phyloP scores from a whole-genome alignment of 495 filamentous ascomycete species.

The Aspergillus carlsbadensis region DNA sequence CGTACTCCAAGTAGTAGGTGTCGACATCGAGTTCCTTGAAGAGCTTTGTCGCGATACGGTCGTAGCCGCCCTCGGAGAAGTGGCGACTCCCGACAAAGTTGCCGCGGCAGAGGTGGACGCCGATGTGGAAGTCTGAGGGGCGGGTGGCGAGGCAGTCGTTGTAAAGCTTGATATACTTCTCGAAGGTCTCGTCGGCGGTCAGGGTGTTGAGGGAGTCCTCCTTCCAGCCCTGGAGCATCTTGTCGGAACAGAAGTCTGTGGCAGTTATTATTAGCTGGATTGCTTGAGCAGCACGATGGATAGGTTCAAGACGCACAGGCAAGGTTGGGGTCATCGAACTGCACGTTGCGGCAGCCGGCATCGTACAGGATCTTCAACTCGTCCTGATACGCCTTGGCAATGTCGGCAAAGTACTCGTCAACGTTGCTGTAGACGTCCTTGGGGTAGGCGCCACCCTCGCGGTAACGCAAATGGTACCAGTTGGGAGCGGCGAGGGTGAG shows the following conservation, averaged over 20 bases:
- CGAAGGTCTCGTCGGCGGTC: slow-evolving; percentile 64
- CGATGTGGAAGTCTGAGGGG: slow-evolving; percentile 69
- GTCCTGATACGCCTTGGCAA: slow-evolving; percentile 68
- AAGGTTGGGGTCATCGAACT: slow-evolving; percentile 75
- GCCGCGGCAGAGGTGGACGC: slow-evolving; percentile 77
- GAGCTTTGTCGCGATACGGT: slow-evolving; percentile 74
- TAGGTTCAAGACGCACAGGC: slow-evolving; percentile 55
- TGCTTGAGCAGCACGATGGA: background rate
- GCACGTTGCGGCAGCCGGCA: slow-evolving; percentile 67
- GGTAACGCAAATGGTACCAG: slow-evolving; percentile 74
- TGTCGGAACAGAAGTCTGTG: slow-evolving; percentile 72
- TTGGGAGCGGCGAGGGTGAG: slow-evolving; percentile 71
- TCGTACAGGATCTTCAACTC: slow-evolving; percentile 68
- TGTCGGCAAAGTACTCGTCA: slow-evolving; percentile 71
- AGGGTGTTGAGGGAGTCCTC: slow-evolving; percentile 52
- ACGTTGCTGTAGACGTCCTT: slow-evolving; percentile 63
- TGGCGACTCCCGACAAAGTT: slow-evolving; percentile 78
- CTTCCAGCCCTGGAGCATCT: slow-evolving; percentile 70
- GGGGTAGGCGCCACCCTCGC: slow-evolving; percentile 66
- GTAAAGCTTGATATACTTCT: slow-evolving; percentile 74
- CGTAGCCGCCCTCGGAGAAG: slow-evolving; percentile 80
- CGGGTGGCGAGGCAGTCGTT: slow-evolving; percentile 66
- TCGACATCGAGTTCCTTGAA: slow-evolving; percentile 73
- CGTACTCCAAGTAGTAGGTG: slow-evolving; percentile 84
- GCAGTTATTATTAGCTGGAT: slow-evolving; percentile 6